Percentiles rank a stretch among this genome's conserved stretches.
phyloP scores from a whole-genome alignment of 371 early-diverging fungal species.

The Mucor ambiguus region DNA sequence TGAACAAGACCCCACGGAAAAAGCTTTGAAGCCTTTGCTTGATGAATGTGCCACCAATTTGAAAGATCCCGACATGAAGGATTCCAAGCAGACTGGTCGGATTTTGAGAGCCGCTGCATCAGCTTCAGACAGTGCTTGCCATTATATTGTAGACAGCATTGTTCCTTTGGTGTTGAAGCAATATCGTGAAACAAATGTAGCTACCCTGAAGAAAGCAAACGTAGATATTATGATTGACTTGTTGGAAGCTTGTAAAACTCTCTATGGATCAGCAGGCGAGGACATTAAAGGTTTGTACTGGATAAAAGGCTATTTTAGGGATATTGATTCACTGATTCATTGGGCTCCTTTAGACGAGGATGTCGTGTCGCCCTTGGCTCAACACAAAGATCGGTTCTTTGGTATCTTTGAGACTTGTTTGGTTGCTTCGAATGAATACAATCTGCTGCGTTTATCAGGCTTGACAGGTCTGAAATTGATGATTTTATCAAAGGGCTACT shows the following conservation, averaged over 20 bases:
- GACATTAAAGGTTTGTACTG: constrained; percentile 36
- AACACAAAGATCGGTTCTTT: constrained; percentile 71
- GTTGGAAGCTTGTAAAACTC: constrained; percentile 59
- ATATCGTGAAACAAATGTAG: constrained; percentile 52
- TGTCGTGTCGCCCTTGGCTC: constrained; percentile 57
- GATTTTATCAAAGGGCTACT: constrained; percentile 58
- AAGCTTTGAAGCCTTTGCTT: constrained; percentile 63
- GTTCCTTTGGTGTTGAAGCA: constrained; percentile 61
- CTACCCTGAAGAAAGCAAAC: constrained; percentile 64
- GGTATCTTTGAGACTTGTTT: constrained; percentile 64
- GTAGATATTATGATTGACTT: constrained; percentile 71
- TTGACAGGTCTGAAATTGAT: constrained; percentile 69
- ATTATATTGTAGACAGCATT: constrained; percentile 54
- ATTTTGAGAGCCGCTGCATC: constrained; percentile 67
- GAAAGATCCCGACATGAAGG: constrained; percentile 74
- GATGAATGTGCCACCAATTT: constrained; percentile 70
- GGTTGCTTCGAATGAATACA: constrained; percentile 71
- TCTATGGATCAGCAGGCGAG: constrained; percentile 60
- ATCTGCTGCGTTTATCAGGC: constrained; percentile 66
- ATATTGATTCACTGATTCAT: too few species aligned
- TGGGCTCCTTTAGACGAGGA: constrained; percentile 13
- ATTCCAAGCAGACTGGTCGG: constrained; percentile 68
- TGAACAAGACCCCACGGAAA: constrained; percentile 55
- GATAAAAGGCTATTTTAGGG: not conserved
- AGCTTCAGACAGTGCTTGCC: constrained; percentile 74